These are phyloP conservation scores for Amanita exitialis DNA, from an alignment of 768 basidiomycete species.

Conservation along the genomic window DNA sequence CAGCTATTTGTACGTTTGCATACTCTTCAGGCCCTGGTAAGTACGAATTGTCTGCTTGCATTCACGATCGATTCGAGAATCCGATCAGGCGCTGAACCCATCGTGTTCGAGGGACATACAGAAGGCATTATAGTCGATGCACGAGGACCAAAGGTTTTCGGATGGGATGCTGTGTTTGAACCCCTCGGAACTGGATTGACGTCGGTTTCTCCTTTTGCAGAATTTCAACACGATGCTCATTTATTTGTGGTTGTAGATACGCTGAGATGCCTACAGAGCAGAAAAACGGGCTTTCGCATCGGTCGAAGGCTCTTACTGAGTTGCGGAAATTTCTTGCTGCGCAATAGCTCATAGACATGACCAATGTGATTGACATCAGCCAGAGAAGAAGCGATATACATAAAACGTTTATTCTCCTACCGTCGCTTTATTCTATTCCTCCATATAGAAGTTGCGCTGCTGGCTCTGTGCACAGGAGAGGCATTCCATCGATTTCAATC, in stretches of 20 bases:
- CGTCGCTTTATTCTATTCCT: too few species aligned
- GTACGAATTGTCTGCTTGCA: neutral
- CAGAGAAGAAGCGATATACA: too few species aligned
- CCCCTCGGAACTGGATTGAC: slow-evolving; percentile 69
- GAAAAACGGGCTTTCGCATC: slow-evolving; percentile 69
- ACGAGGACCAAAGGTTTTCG: slow-evolving; percentile 69
- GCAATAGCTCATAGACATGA: slow-evolving; percentile 6
- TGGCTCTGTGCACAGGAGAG: too few species aligned
- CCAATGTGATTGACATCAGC: too few species aligned
- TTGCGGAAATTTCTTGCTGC: slow-evolving; percentile 41
- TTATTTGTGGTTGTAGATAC: slow-evolving; percentile 32
- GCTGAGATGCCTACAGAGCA: slow-evolving; percentile 63
- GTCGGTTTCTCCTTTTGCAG: slow-evolving; percentile 29
- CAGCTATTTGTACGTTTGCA: slow-evolving; percentile 93
- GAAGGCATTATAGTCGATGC: slow-evolving; percentile 86
- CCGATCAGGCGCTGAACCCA: too few species aligned
- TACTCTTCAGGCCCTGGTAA: slow-evolving; percentile 76
- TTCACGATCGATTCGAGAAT: neutral
- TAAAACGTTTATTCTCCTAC: too few species aligned
- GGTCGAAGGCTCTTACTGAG: slow-evolving; percentile 64
- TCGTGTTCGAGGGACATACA: slow-evolving; percentile 59
- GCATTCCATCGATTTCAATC: too few species aligned
- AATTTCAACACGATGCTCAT: neutral
- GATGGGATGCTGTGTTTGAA: slow-evolving; percentile 88
- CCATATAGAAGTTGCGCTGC: too few species aligned